phyloP scores from a whole-genome alignment of 805 yeast species.

The Yarrowia yakushimensis region DNA sequence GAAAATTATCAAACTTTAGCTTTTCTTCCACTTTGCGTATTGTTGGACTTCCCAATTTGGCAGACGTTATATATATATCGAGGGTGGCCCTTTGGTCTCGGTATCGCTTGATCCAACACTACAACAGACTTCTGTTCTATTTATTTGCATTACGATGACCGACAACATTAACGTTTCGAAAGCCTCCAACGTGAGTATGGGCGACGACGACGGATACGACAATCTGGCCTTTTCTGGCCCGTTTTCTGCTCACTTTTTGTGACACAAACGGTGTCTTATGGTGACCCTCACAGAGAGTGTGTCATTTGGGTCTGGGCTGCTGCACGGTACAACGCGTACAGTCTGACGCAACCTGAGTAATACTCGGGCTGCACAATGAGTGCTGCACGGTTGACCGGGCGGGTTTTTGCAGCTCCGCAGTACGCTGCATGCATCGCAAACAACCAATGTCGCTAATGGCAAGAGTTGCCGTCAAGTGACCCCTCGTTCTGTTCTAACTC shows the following conservation, averaged over 20 bases:
- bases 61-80: constrained; percentile 23
- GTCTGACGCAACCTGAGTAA: background rate
- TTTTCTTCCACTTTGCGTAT: background rate
- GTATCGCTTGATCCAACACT: constrained; percentile 23
- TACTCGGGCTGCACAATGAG: background rate
- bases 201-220: no score
- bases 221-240: no score
- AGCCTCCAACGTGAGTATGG: constrained; percentile 24
- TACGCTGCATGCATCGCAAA: background rate
- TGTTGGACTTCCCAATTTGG: constrained; percentile 12
- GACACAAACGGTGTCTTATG: no score
- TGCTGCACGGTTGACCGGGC: background rate
- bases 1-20: constrained; percentile 9
- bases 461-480: no score
- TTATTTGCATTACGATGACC: constrained; percentile 25
- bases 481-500: background rate
- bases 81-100: background rate
- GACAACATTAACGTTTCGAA: constrained; percentile 25
- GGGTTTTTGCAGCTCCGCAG: background rate
- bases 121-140: constrained; percentile 22
- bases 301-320: no score
- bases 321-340: no score
- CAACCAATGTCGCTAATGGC: no score
- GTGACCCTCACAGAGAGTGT: no score
- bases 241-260: no score